Conservation (phyloP, 495 filamentous ascomycete species). For the Xeromyces bisporus region DNA sequence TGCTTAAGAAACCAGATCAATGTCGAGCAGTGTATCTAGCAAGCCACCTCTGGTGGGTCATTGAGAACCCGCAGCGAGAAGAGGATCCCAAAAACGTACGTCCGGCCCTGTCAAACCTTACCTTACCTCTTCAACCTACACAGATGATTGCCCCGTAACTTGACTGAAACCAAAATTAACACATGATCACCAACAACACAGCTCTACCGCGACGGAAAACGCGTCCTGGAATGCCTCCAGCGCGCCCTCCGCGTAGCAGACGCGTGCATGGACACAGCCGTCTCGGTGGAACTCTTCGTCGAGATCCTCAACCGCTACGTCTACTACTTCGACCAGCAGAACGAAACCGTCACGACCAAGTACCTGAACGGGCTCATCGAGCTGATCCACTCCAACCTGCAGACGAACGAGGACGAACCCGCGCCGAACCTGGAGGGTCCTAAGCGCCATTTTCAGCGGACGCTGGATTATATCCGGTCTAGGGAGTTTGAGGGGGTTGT, state of each 20-base stretch:
- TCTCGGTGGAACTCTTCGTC: conserved; percentile 92
- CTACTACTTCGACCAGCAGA: conserved; percentile 98
- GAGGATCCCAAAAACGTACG: conserved; percentile 71
- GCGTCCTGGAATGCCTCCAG: conserved; percentile 90
- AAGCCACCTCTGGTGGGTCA: conserved; percentile 94
- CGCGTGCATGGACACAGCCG: conserved; percentile 98
- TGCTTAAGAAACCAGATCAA: conserved; percentile 95
- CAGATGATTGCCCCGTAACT: no score
- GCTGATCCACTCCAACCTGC: conserved; percentile 89
- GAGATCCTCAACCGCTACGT: conserved; percentile 97
- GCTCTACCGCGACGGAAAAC: conserved; percentile 94
- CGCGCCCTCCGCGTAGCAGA: conserved; percentile 90
- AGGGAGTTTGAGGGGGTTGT: conserved; percentile 88
- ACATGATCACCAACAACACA: no score
- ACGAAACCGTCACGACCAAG: conserved; percentile 94
- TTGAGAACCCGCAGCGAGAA: conserved; percentile 70
- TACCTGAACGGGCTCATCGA: conserved; percentile 97
- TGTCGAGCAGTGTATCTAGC: conserved; percentile 92
- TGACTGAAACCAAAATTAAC: no score
- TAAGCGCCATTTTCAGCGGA: conserved; percentile 81
- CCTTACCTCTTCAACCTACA: conserved; percentile 2
- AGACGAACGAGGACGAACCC: conserved; percentile 48
- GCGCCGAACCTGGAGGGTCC: conserved; percentile 74
- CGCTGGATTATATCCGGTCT: conserved; percentile 77
- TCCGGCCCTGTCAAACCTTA: background rate